Base-by-base conservation (phyloP, 768 basidiomycete species). In the Rhizopogon roseolus region DNA sequence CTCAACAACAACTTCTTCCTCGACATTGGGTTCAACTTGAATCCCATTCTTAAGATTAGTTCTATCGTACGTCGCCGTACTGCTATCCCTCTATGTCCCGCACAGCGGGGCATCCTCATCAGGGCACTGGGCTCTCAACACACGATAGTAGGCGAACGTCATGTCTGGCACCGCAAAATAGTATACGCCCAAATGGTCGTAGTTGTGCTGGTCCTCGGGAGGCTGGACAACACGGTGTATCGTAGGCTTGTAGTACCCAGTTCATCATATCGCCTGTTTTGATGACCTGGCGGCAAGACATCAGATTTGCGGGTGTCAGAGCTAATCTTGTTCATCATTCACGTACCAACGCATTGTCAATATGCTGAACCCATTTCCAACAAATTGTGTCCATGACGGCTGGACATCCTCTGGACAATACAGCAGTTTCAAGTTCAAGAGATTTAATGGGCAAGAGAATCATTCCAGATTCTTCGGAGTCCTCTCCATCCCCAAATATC, bases 381-480 rank as follows among this genome's bases (percentile, higher is more conserved):
- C 61, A 57, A 90, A 84, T 13, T 77, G 73, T 9, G 60, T 54
- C 66, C 77, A 86, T 4, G 77, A 73, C 2, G 86, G 88, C 11
- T 85, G 80, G 11, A 84, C 84, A 61, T 86, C 81, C 28, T 76
- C 72, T 8, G 76, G 65, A 59, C 86, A 86, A 68, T 78, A 88
- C 0, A 59, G n/a, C n/a, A n/a, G n/a, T n/a, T n/a, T n/a, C n/a
- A n/a, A n/a, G n/a, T n/a, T n/a, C n/a, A n/a, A 62, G 28, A 90
- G 68, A 7, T 56, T 60, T 25, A 54, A n/a, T 1, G 62, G 60
- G 4, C 62, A 58, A 5, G 53, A 34, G 19, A 68, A 56, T 17
- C 74, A 63, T 14, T 75, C n/a, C n/a, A n/a, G n/a, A n/a, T n/a
- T n/a, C n/a, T n/a, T n/a, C n/a, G n/a, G n/a, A n/a, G n/a, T n/a